Evolutionary conservation across 306 rosid genomes (phyloP), one percentile per base, ranked within the genome.

Genomic region (Heteromeles arbutifolia): DNA sequence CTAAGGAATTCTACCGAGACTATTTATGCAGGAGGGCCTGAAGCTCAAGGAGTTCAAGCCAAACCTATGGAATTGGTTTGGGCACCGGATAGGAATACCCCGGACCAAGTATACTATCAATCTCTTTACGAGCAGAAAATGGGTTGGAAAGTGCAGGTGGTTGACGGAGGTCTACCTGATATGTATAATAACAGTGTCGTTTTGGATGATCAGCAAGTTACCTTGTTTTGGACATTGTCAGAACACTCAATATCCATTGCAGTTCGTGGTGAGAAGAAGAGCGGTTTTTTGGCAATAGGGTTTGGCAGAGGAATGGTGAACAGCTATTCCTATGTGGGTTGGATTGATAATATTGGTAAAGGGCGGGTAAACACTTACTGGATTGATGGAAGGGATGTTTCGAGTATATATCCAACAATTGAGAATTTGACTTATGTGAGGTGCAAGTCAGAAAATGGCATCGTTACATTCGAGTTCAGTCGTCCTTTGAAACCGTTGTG

Each of bases 101-200:
- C 98, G 4, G 91, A 91, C 74, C 81, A 76, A 34, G 82, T 94
- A 32, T 94, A 82, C 78, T 94, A 94, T 77, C 94, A 94, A 5
- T 94, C 98, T 8, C 32, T 90, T 65, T 94, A 50, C 71, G 87
- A 86, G 54, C 84, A 71, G 90, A 94, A 94, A 82, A 94, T 94
- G 98, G 98, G 97, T 68, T 94, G 93, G 92, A 91, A 37, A 83
- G 96, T 94, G 22, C 84, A 91, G 89, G 96, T 94, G 63, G 97
- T 94, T 75, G 97, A 94, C 76, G 98, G 97, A 61, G 97, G 98
- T 83, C 84, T 94, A 22, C 79, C 98, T 4, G 97, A 94, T 78
- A 94, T 94, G 98, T 94, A 90, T 76, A 88, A 88, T 74, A 94
- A 81, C 87, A 94, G 96, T 85, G 98, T 90, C 78, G 28, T 87